Percentiles rank a stretch among this genome's conserved stretches.
Conservation (phyloP, 176 grass and related monocot species). For the Saccharum officinarum region DNA sequence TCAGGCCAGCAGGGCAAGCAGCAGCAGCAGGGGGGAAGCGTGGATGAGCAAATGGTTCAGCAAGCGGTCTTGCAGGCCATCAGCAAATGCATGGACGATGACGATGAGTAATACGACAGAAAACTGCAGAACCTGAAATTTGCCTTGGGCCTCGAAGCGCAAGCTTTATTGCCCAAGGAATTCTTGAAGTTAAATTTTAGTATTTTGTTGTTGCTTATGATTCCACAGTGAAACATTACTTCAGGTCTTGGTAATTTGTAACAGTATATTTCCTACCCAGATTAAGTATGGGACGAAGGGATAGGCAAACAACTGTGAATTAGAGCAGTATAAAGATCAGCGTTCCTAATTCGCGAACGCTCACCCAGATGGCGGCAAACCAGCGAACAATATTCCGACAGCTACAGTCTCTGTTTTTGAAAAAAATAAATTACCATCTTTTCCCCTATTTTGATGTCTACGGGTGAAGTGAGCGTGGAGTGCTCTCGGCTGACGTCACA, state of each 20-base stretch:
- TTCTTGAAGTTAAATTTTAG: neutral
- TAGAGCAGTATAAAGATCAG: neutral
- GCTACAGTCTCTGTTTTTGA: no score
- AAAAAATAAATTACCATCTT: no score
- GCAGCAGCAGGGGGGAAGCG: constrained; percentile 25
- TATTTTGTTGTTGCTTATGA: neutral
- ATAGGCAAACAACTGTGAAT: neutral
- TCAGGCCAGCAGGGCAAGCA: neutral
- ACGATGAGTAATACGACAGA: neutral
- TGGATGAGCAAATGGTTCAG: constrained; percentile 58
- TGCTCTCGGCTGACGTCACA: no score
- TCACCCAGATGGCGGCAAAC: no score
- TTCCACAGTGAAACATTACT: neutral
- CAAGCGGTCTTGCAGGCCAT: constrained; percentile 60
- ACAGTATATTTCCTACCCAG: neutral
- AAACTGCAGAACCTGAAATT: neutral
- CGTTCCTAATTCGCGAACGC: no score
- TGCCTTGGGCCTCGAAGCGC: neutral
- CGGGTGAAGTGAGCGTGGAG: no score
- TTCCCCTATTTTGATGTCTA: no score
- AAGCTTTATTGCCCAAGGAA: neutral
- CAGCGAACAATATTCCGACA: no score
- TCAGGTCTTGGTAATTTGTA: neutral
- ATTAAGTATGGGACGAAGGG: neutral
- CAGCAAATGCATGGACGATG: constrained; percentile 39